Percentiles rank a stretch among this genome's conserved stretches.
These are phyloP conservation scores for Lecanosticta acicola DNA, from an alignment of 2,329 filamentous ascomycete genomes.

Conservation along the genomic window DNA sequence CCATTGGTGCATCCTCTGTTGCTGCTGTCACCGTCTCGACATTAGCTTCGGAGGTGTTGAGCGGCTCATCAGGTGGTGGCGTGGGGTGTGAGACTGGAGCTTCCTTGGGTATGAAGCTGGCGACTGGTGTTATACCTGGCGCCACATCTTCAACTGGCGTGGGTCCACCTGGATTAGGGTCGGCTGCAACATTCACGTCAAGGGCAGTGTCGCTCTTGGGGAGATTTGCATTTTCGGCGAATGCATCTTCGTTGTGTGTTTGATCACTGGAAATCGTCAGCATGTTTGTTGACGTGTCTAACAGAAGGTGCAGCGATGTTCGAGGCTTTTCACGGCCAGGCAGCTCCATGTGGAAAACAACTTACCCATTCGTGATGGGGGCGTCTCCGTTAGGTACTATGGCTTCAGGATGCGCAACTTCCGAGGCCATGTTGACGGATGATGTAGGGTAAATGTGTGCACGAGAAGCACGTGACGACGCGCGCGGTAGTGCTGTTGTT, in stretches of 20 bases:
- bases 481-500: constrained; percentile 3
- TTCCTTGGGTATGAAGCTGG: constrained; percentile 40
- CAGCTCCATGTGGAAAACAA: too few species aligned
- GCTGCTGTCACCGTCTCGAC: constrained; percentile 24
- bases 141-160: constrained; percentile 39
- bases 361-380: constrained; percentile 20
- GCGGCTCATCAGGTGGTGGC: constrained; percentile 39
- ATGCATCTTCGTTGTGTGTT: constrained; percentile 20
- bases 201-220: constrained; percentile 19
- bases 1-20: constrained; percentile 10
- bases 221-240: constrained; percentile 19
- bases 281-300: background rate
- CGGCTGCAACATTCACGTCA: constrained; percentile 15
- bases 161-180: constrained; percentile 24
- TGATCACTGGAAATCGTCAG: constrained; percentile 5
- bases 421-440: constrained; percentile 17
- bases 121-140: constrained; percentile 40
- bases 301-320: too few species aligned
- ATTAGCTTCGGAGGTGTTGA: constrained; percentile 25
- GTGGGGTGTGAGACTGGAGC: constrained; percentile 40
- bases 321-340: too few species aligned
- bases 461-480: constrained; percentile 19
- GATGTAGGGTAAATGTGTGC: background rate
- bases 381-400: constrained; percentile 12
- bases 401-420: constrained; percentile 18